A percentile compares a stretch with the other conserved stretches of the same genome.
Evolutionary conservation across 148 eudicot genomes (phyloP).

Genomic region (Fagopyrum tataricum): DNA sequence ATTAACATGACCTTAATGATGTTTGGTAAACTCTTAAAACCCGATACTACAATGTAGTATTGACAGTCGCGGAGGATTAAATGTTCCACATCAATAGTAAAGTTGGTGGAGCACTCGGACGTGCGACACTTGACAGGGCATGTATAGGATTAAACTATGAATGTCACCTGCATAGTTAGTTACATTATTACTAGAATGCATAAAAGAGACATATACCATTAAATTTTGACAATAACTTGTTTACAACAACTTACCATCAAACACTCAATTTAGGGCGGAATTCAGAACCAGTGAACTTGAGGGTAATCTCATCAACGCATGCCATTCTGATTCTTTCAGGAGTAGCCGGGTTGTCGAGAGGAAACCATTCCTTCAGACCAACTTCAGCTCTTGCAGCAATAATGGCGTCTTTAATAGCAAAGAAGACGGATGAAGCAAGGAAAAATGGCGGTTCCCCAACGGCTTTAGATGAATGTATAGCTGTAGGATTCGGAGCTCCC

Average conservation of each 20-base stretch:
- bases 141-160: too few species aligned
- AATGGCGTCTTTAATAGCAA: constrained; percentile 92
- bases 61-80: too few species aligned
- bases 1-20: too few species aligned
- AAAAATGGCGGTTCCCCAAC: constrained; percentile 98
- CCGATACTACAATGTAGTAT: too few species aligned
- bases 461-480: constrained; percentile 96
- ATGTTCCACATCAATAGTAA: too few species aligned
- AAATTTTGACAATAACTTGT: background rate
- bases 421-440: constrained; percentile 79
- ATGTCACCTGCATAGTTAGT: too few species aligned
- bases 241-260: constrained; percentile 18
- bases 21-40: too few species aligned
- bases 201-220: too few species aligned
- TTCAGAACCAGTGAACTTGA: constrained; percentile 34
- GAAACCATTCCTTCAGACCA: constrained; percentile 73
- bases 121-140: too few species aligned
- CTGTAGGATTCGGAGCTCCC: constrained; percentile 81
- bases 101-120: too few species aligned
- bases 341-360: constrained; percentile 93
- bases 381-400: constrained; percentile 71
- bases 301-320: constrained; percentile 58
- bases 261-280: constrained; percentile 81
- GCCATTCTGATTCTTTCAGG: constrained; percentile 98
- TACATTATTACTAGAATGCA: too few species aligned